These are phyloP conservation scores for Tardiomyces depauwii DNA, from an alignment of 1,139 yeast species.

Conservation along the genomic window DNA sequence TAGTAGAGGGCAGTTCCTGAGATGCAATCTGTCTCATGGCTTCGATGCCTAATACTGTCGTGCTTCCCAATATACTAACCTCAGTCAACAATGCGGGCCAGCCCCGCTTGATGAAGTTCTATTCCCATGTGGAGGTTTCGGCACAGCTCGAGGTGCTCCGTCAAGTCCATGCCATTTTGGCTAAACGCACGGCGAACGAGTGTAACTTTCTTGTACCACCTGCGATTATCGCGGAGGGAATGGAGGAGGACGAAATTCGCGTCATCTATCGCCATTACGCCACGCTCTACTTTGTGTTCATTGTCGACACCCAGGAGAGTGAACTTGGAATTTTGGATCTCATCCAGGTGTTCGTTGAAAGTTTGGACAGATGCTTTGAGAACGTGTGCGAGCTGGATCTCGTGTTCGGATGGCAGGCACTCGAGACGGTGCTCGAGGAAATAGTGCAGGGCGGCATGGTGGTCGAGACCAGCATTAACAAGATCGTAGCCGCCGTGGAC, in stretches of 20 bases:
- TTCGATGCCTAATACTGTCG: too few relatives aligned
- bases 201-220: conserved; percentile 81
- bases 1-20: too few relatives aligned
- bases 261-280: conserved; percentile 94
- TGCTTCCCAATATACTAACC: background rate
- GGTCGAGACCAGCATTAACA: conserved; percentile 78
- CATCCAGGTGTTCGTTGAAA: conserved; percentile 94
- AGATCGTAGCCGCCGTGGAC: conserved; percentile 62
- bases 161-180: conserved; percentile 64
- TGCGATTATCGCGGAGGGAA: conserved; percentile 37
- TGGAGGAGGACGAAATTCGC: conserved; percentile 56
- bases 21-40: too few relatives aligned
- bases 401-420: conserved; percentile 94
- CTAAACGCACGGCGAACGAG: conserved; percentile 56
- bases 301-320: conserved; percentile 92
- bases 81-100: conserved; percentile 73
- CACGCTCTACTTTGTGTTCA: conserved; percentile 84
- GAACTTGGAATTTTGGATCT: conserved; percentile 89
- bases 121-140: conserved; percentile 75
- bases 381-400: conserved; percentile 93
- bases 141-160: conserved; percentile 64
- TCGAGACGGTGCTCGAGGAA: conserved; percentile 77
- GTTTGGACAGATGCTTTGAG: conserved; percentile 81
- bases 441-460: conserved; percentile 98
- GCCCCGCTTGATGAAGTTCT: conserved; percentile 84